Base-by-base conservation (phyloP, 441 rosid species). In the Viola pubescens region DNA sequence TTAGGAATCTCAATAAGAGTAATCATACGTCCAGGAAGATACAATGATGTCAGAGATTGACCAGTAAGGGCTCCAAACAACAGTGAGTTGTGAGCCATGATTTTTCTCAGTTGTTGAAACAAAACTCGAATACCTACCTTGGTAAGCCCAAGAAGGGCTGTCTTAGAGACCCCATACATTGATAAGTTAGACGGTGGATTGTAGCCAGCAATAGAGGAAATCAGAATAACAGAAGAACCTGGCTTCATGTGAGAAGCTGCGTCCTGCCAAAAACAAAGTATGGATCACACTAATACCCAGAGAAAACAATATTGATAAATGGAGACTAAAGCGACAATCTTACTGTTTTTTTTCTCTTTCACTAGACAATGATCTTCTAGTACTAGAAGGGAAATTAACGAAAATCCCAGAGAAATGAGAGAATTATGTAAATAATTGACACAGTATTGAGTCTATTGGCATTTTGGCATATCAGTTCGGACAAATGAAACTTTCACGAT, bases 101-200 rank as follows among this genome's bases (percentile, higher is more conserved):
- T 26, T 26, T 19, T 26, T 26, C 34, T 26, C 34, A 46, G n/a
- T 46, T 6, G 46, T 6, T 6, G 49, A 46, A 4, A 12, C 49
- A 46, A 46, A 12, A 9, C 10, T 8, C 9, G 12, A 4, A 46
- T 46, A 4, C 9, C n/a, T 56, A 89, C 98, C 91, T 94, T 92
- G 49, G 89, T 83, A 40, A 92, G 81, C 46, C 96, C 98, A 12
- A 94, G 81, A 71, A 89, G 88, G 51, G 98, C 94, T 0, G 98
- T 89, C 77, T 94, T 94, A 7, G 97, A 88, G 52, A 94, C 96
- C 9, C 96, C 97, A 69, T 94, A 94, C 95, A 94, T 88, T 66
- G 80, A 82, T 88, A 83, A 72, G 42, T 89, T 58, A 55, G 78
- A 26, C 52, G 62, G 82, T 5, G 96, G 97, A 19, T 59, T 68